These are phyloP conservation scores for Casuarina cunninghamiana DNA, from an alignment of 306 rosid species.

Conservation along the genomic window DNA sequence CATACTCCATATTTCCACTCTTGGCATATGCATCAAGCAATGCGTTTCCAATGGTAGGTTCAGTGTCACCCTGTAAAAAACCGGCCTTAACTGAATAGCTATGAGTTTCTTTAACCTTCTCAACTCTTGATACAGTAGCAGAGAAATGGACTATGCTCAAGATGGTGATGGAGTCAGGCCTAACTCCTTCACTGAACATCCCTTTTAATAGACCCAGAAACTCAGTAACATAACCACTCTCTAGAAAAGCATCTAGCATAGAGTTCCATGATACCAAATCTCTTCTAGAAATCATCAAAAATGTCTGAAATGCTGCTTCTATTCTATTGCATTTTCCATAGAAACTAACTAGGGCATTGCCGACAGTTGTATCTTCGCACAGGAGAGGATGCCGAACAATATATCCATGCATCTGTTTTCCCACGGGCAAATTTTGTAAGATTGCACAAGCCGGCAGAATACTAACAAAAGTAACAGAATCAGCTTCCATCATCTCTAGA, in stretches of 20 bases:
- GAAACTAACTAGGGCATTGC: constrained; percentile 76
- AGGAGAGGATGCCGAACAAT: constrained; percentile 51
- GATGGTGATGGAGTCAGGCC: constrained; percentile 64
- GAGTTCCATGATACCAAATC: constrained; percentile 98
- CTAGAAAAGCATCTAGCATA: constrained; percentile 64
- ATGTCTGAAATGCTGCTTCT: constrained; percentile 51
- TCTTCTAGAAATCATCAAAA: constrained; percentile 52
- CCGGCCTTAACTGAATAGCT: constrained; percentile 62
- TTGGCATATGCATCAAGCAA: constrained; percentile 91
- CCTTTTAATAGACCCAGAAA: constrained; percentile 50
- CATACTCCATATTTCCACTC: constrained; percentile 66
- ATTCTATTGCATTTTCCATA: constrained; percentile 60
- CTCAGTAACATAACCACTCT: constrained; percentile 37
- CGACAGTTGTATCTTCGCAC: constrained; percentile 50
- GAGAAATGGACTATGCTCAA: constrained; percentile 61
- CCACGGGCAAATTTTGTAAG: constrained; percentile 42
- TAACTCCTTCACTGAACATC: constrained; percentile 56
- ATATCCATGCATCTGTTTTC: constrained; percentile 73
- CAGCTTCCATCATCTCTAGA: constrained; percentile 39
- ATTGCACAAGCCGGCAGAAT: constrained; percentile 73
- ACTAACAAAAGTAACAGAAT: constrained; percentile 74
- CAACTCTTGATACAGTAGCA: constrained; percentile 37
- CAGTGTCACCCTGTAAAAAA: constrained; percentile 37
- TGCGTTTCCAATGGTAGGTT: constrained; percentile 66
- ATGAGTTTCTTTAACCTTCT: constrained; percentile 79